phyloP scores from a whole-genome alignment of 495 filamentous ascomycete species.

The Bryoglossum gracile region DNA sequence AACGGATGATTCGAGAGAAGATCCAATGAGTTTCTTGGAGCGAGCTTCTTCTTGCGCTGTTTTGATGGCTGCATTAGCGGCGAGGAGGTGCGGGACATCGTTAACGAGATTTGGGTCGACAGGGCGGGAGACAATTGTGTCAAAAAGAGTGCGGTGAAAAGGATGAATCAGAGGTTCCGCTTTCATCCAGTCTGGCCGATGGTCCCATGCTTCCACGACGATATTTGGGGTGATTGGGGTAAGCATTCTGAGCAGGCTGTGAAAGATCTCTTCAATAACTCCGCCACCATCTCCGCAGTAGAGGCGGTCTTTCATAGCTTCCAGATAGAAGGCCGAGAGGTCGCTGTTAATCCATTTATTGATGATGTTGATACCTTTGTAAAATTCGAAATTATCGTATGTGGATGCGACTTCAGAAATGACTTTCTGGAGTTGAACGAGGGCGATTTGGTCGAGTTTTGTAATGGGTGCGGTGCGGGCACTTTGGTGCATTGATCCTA shows the following conservation, averaged over 20 bases:
- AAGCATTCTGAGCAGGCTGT: slow-evolving; percentile 66
- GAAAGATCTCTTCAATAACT: slow-evolving; percentile 62
- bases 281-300: slow-evolving; percentile 68
- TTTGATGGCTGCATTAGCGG: slow-evolving; percentile 57
- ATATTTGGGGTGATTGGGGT: slow-evolving; percentile 76
- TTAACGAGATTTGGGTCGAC: slow-evolving; percentile 25
- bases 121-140: slow-evolving; percentile 33
- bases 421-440: slow-evolving; percentile 61
- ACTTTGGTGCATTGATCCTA: slow-evolving; percentile 69
- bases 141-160: slow-evolving; percentile 29
- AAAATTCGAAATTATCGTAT: slow-evolving; percentile 71
- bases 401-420: slow-evolving; percentile 51
- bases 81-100: slow-evolving; percentile 52
- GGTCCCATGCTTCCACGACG: slow-evolving; percentile 81
- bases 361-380: slow-evolving; percentile 63
- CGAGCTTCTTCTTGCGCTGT: slow-evolving; percentile 61
- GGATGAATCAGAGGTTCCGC: slow-evolving; percentile 33
- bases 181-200: slow-evolving; percentile 58
- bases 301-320: slow-evolving; percentile 80
- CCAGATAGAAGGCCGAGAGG: slow-evolving; percentile 89
- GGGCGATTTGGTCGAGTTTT: slow-evolving; percentile 64
- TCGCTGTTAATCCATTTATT: slow-evolving; percentile 74
- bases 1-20: slow-evolving; percentile 65
- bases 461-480: slow-evolving; percentile 36
- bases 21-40: slow-evolving; percentile 57